Evolutionary conservation across 2,329 filamentous ascomycete genomes (phyloP).

Genomic region (Fusarium sp.): DNA sequence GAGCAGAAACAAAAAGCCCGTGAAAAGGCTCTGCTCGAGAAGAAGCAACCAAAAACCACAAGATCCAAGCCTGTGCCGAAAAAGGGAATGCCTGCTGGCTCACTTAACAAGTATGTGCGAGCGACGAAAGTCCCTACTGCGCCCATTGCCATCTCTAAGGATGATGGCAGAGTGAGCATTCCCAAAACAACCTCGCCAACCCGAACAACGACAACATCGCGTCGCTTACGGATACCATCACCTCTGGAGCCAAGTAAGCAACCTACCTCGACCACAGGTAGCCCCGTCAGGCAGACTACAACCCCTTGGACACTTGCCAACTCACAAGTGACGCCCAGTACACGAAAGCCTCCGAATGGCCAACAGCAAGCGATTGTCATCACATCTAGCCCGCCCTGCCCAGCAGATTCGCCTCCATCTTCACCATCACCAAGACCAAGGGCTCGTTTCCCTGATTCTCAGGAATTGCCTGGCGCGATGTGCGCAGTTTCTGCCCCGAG

Average conservation of each 20-base stretch:
- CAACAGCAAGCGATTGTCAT: conserved; percentile 57
- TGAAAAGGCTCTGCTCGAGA: conserved; percentile 24
- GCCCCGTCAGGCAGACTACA: conserved; percentile 33
- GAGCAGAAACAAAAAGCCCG: conserved; percentile 37
- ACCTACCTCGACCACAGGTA: conserved; percentile 42
- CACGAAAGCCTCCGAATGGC: conserved; percentile 35
- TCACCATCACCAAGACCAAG: conserved; percentile 39
- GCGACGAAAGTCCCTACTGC: conserved; percentile 51
- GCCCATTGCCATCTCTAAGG: conserved; percentile 9
- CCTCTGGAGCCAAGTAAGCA: conserved; percentile 53
- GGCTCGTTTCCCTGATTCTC: conserved; percentile 19
- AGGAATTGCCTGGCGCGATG: conserved; percentile 42
- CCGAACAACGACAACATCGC: conserved; percentile 17
- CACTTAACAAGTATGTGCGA: conserved; percentile 56
- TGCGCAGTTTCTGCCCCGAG: conserved; percentile 39
- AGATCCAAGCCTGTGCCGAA: conserved; percentile 33
- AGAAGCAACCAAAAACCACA: conserved; percentile 26
- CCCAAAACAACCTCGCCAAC: conserved; percentile 10
- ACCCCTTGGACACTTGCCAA: conserved; percentile 54
- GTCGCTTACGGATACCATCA: conserved; percentile 42
- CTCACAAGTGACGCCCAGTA: conserved; percentile 59
- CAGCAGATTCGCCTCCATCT: conserved; percentile 46
- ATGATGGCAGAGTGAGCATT: conserved; percentile 3
- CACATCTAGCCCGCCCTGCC: conserved; percentile 56
- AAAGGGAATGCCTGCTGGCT: conserved; percentile 42